Percentiles rank a stretch among this genome's conserved stretches.
Conservation (phyloP, 139 green algal species). For the Picochlorum costavermella region DNA sequence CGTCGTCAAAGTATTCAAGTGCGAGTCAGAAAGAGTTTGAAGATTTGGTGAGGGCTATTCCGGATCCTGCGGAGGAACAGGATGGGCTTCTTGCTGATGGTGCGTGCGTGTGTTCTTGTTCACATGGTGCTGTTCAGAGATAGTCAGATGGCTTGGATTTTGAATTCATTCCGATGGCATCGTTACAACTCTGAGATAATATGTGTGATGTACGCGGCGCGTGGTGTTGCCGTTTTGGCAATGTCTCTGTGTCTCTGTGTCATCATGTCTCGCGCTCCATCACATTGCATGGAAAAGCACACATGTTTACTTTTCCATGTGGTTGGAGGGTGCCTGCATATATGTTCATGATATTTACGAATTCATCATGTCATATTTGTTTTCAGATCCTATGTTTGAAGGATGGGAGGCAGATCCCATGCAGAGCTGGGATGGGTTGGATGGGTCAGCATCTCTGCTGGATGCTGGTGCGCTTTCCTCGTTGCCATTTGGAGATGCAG, state of each 20-base stretch:
- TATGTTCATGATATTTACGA: too few relatives aligned
- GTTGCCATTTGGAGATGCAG: not conserved
- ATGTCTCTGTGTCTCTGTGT: not conserved
- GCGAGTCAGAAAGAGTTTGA: not conserved
- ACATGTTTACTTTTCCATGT: too few relatives aligned
- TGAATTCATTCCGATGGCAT: slow-evolving; percentile 11
- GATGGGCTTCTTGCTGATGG: slow-evolving; percentile 15
- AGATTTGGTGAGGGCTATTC: slow-evolving; percentile 12
- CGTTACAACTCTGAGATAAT: slow-evolving; percentile 33
- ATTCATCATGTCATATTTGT: too few relatives aligned
- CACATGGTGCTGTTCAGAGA: not conserved
- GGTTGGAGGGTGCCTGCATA: too few relatives aligned
- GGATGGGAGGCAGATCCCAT: not conserved
- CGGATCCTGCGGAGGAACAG: slow-evolving; percentile 4
- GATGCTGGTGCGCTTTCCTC: not conserved
- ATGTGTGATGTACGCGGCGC: not conserved
- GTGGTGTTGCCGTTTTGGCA: slow-evolving; percentile 6
- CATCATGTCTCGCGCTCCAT: not conserved
- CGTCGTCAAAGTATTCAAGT: not conserved
- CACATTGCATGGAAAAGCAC: too few relatives aligned
- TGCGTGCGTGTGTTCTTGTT: not conserved
- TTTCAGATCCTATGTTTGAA: too few relatives aligned
- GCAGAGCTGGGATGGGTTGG: slow-evolving; percentile 9
- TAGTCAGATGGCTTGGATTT: slow-evolving; percentile 27
- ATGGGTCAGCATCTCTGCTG: not conserved